phyloP scores from a whole-genome alignment of 306 rosid species.

The Cucurbita moschata region DNA sequence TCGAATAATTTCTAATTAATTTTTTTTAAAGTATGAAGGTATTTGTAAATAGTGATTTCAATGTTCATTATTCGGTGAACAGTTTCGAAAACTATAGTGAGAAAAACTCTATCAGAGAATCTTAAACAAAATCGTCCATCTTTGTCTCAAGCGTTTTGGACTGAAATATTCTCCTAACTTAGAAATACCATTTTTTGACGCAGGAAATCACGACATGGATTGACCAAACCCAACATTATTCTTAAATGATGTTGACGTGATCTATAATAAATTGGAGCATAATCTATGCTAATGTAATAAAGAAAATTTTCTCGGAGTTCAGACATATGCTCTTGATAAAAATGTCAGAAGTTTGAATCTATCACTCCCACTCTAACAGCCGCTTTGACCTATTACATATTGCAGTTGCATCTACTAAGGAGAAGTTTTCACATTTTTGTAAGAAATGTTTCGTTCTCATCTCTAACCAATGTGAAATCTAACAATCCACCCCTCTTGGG shows the following conservation, averaged over 20 bases:
- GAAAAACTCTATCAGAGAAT: background rate
- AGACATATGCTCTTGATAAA: no score
- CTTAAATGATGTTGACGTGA: no score
- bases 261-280: background rate
- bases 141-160: background rate
- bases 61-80: background rate
- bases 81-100: background rate
- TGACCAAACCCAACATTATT: background rate
- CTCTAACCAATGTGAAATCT: no score
- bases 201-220: background rate
- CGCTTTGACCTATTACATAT: no score
- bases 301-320: background rate
- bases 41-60: background rate
- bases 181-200: background rate
- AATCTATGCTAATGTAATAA: accelerated
- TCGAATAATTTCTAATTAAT: no score
- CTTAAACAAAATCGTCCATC: background rate
- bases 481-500: no score
- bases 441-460: no score
- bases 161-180: background rate
- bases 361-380: background rate
- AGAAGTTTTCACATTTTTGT: no score
- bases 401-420: accelerated
- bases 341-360: no score
- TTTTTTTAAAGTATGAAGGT: no score